Base-by-base conservation (phyloP, 2,329 filamentous ascomycete species). In the Coleophoma eucalyptorum region DNA sequence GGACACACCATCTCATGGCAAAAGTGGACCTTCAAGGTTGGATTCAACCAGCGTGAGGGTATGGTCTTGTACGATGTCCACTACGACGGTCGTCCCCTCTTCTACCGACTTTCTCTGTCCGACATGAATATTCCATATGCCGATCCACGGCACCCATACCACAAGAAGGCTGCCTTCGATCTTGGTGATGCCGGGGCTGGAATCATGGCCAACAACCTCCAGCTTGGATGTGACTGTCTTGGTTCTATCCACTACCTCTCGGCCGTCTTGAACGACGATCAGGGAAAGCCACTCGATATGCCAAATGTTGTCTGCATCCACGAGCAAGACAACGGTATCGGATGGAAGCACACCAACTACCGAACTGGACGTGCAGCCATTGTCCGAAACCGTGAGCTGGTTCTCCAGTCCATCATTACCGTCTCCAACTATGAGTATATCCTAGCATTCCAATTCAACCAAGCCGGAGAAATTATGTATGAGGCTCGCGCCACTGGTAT, bases 371-470 rank as follows among this genome's bases (percentile, higher is more conserved):
- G 81, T 10, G 83, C 84, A 2, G 83, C 80, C 0, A 75, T 87
- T 4, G 78, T 79, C 16, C 78, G 85, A 18, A 82, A 79, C 55
- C 75, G 85, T 21, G 83, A 88, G 62, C 69, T 88, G 4, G 83
- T 88, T 1, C 64, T 89, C 5, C 85, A 88, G 62, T 81, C 79
- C 59, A 88, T 88, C 64, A 86, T 86, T 67, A 88, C 84, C 0
- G 81, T 88, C 4, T 76, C 82, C 11, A 89, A 89, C 68, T 89
- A 88, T 67, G 85, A 88, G 62, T 89, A 89, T 62, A 86, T 89
- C 58, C 75, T 89, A 35, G 83, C 84, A 3, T 89, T 84, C 67
- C 79, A 84, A 48, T 87, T 89, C 70, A 86, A 87, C 64, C 85
- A 88, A 63, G 84, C 84, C 2, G 85, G 81, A 50, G 83, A 86